Base-by-base conservation (phyloP, 202 grass and related monocot genomes). In the Zoysia matrella region DNA sequence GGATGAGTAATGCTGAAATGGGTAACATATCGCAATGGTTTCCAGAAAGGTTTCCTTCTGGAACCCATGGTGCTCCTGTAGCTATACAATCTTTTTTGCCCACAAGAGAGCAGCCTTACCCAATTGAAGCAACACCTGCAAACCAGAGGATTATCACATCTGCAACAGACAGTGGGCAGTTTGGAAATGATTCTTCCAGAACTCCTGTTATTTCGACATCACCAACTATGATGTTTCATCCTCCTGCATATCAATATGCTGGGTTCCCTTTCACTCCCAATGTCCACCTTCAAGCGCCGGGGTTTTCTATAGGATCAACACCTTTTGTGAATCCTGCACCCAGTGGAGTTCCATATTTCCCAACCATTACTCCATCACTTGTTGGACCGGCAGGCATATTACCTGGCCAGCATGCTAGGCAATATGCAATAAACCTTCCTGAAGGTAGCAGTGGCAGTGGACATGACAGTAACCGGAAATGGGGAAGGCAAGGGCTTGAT, bases 401-500 rank as follows among this genome's bases (percentile, higher is more conserved):
- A 14, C 84, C 90, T 72, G 75, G 83, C 3, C 91, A 92, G 44
- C 88, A 87, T 84, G 52, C 74, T 16, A 91, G 92, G 87, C 90
- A 86, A 75, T 93, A 88, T 83, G 72, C 90, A 42, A 93, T 93
- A 63, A 93, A 83, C 84, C 83, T 88, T 74, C 77, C 87, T 60
- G 96, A 99, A 81, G 84, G 93, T 64, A 86, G 87, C 56, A 94
- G 82, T 12, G 90, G 80, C n/a, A 77, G 85, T 83, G 92, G 83
- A 52, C 89, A 87, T 66, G 96, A 94, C 6, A 85, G 51, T 65
- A 90, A 63, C 54, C 75, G 85, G 67, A 91, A 86, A 80, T 95
- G 92, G 90, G 83, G 61, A 71, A 91, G 90, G n/a, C 93, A 90
- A 56, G 90, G 90, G 2, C 83, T 99, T 52, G 96, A 99, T 87